A percentile compares a stretch with the other conserved stretches of the same genome.
Evolutionary conservation across 208 protist genomes (phyloP).

Genomic region (Acanthamoeba castellanii): DNA sequence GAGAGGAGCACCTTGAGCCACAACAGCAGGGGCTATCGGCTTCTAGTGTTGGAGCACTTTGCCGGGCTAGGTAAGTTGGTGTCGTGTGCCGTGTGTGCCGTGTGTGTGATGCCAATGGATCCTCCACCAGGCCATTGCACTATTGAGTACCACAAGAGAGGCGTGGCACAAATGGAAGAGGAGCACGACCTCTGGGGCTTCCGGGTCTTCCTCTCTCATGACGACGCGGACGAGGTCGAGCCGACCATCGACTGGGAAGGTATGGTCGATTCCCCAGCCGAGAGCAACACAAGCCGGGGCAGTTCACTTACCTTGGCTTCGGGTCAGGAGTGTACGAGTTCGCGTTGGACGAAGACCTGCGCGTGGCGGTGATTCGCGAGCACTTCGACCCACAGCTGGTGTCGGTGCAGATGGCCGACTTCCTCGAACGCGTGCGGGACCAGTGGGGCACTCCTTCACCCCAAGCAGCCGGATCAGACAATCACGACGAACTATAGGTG

Average conservation of each 20-base stretch:
- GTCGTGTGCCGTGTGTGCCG: too few relatives aligned
- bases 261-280: not conserved
- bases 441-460: not conserved
- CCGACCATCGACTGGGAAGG: not conserved
- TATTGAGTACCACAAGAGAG: not conserved
- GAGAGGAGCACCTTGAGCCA: not conserved
- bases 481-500: not conserved
- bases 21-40: not conserved
- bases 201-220: not conserved
- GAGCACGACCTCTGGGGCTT: not conserved
- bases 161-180: not conserved
- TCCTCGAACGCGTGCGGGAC: not conserved
- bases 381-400: not conserved
- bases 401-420: not conserved
- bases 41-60: not conserved
- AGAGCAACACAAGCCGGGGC: too few relatives aligned
- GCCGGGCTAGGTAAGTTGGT: not conserved
- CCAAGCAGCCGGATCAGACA: too few relatives aligned
- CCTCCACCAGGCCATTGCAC: not conserved
- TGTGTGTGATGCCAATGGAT: not conserved
- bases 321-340: not conserved
- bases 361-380: not conserved
- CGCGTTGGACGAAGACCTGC: not conserved
- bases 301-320: not conserved
- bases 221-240: not conserved